A percentile compares a stretch with the other conserved stretches of the same genome.
These are phyloP conservation scores for Starmerella khaoyaiensis DNA, from an alignment of 805 yeast species.

Conservation along the genomic window DNA sequence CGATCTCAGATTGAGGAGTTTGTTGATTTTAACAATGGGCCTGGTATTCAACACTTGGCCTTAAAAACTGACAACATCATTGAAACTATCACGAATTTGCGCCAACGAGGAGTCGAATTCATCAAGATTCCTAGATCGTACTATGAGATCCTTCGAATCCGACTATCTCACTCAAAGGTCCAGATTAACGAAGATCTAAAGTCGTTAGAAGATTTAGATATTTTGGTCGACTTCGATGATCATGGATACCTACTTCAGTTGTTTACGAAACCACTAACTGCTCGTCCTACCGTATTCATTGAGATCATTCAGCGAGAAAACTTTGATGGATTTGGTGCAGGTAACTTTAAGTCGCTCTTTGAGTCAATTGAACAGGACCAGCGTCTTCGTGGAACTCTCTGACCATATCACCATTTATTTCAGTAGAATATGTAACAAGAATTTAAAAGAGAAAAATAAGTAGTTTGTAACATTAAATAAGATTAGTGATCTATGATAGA, in stretches of 20 bases:
- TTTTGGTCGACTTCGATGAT: slow-evolving; percentile 67
- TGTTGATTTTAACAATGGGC: slow-evolving; percentile 58
- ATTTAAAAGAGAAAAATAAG: not conserved
- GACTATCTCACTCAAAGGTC: slow-evolving; percentile 36
- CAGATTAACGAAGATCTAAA: slow-evolving; percentile 41
- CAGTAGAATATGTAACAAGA: not conserved
- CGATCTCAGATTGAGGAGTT: slow-evolving; percentile 76
- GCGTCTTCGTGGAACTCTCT: slow-evolving; percentile 47
- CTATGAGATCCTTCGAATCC: slow-evolving; percentile 38
- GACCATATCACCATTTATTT: not conserved
- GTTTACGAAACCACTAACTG: slow-evolving; percentile 63
- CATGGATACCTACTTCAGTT: slow-evolving; percentile 66
- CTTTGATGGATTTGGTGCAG: slow-evolving; percentile 81
- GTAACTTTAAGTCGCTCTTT: slow-evolving; percentile 71
- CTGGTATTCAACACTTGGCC: slow-evolving; percentile 80
- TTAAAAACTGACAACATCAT: slow-evolving; percentile 50
- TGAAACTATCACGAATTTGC: slow-evolving; percentile 40
- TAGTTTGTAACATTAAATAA: not conserved
- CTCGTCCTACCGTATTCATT: slow-evolving; percentile 69
- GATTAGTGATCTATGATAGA: not conserved
- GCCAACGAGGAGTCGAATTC: slow-evolving; percentile 55
- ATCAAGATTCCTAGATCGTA: slow-evolving; percentile 47
- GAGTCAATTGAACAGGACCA: slow-evolving; percentile 76
- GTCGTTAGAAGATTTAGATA: slow-evolving; percentile 38
- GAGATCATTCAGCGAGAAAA: slow-evolving; percentile 71